phyloP scores from a whole-genome alignment of 768 basidiomycete species.

The Pluteus cervinus region DNA sequence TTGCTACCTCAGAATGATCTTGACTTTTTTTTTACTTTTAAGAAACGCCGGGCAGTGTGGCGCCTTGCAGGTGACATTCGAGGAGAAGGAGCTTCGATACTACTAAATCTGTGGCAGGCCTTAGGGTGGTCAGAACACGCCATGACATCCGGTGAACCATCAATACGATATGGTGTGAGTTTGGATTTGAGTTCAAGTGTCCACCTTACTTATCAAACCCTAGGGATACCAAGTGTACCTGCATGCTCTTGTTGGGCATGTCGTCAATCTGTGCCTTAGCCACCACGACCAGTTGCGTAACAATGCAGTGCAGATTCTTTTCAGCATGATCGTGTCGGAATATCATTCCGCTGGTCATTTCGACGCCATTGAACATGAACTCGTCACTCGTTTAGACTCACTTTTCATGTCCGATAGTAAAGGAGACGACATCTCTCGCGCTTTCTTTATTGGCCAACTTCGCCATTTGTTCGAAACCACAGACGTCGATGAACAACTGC shows the following conservation, averaged over 20 bases:
- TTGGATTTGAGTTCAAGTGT: slow-evolving; percentile 2
- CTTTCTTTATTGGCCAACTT: slow-evolving; percentile 89
- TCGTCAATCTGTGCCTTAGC: slow-evolving; percentile 89
- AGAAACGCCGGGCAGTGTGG: slow-evolving; percentile 97
- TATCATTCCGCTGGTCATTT: slow-evolving; percentile 83
- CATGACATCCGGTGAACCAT: slow-evolving; percentile 42
- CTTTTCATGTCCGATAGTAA: slow-evolving; percentile 93
- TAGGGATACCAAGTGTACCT: slow-evolving; percentile 84
- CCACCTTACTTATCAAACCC: slow-evolving; percentile 7
- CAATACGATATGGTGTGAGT: slow-evolving; percentile 68
- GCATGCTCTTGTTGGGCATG: slow-evolving; percentile 79
- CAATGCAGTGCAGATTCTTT: slow-evolving; percentile 88
- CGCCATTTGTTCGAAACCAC: slow-evolving; percentile 85
- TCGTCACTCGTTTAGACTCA: slow-evolving; percentile 85
- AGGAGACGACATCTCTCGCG: slow-evolving; percentile 84
- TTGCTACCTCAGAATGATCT: slow-evolving; percentile 3
- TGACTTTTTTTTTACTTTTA: too few species aligned
- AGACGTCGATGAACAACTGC: slow-evolving; percentile 73
- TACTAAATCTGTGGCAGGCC: slow-evolving; percentile 80
- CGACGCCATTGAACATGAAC: slow-evolving; percentile 84
- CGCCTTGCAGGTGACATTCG: slow-evolving; percentile 93
- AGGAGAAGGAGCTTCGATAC: slow-evolving; percentile 80
- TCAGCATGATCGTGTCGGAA: slow-evolving; percentile 92
- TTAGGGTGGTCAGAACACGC: slow-evolving; percentile 71
- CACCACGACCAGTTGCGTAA: slow-evolving; percentile 90